Conservation (phyloP, 495 filamentous ascomycete species). For the Hypoxylon lienhwacheense region DNA sequence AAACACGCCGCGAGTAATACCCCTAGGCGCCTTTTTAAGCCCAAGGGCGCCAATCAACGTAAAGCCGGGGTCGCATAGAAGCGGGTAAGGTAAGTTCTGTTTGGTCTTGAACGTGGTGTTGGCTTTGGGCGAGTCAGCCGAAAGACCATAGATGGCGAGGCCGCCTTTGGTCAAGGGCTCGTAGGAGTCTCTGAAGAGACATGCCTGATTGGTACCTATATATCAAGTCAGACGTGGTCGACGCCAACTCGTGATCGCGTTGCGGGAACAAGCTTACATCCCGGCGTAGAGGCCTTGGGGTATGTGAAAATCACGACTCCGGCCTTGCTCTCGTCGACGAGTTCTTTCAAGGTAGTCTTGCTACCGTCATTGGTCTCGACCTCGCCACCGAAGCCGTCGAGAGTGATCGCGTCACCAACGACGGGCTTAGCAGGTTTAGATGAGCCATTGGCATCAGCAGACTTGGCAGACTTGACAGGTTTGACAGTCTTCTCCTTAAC, state of each 20-base stretch:
- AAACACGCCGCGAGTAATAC: constrained; percentile 84
- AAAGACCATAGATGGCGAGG: constrained; percentile 84
- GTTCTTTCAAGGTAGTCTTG: constrained; percentile 71
- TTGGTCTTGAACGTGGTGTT: constrained; percentile 91
- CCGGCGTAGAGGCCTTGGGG: constrained; percentile 90
- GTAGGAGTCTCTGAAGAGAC: constrained; percentile 86
- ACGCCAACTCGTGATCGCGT: neutral
- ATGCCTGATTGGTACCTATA: constrained; percentile 87
- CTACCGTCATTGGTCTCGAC: constrained; percentile 80
- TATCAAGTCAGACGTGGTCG: constrained; percentile 33
- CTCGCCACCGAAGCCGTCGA: constrained; percentile 78
- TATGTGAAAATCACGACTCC: constrained; percentile 95
- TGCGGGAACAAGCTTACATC: constrained; percentile 68
- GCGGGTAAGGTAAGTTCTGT: constrained; percentile 82
- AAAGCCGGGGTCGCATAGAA: constrained; percentile 78
- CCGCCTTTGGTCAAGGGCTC: constrained; percentile 75
- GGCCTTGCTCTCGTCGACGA: constrained; percentile 78
- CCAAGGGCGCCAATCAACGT: constrained; percentile 75
- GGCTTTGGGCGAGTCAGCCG: constrained; percentile 78
- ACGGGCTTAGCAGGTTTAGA: constrained; percentile 38
- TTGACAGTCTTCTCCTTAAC: constrained; percentile 43
- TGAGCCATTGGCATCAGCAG: constrained; percentile 41
- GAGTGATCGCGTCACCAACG: constrained; percentile 57
- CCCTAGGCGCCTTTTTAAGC: constrained; percentile 71
- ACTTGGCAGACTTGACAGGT: constrained; percentile 40